These are phyloP conservation scores for Fusarium clavum DNA, from an alignment of 2,329 filamentous ascomycete genomes.

Conservation along the genomic window DNA sequence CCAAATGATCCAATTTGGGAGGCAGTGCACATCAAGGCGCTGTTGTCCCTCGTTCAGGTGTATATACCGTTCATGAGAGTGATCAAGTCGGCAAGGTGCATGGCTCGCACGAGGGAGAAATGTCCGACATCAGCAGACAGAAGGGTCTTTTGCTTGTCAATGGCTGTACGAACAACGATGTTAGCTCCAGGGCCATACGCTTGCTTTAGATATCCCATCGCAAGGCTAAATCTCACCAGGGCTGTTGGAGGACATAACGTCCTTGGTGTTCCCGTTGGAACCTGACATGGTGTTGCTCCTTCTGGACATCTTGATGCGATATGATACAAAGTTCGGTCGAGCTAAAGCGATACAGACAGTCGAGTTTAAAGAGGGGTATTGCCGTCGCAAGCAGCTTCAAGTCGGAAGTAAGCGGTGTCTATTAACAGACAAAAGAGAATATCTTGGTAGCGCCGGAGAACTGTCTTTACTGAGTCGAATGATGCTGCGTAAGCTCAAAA, in stretches of 20 bases:
- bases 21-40: neutral
- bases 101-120: slow-evolving; percentile 74
- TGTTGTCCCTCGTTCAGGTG: neutral
- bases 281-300: slow-evolving; percentile 60
- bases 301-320: slow-evolving; percentile 69
- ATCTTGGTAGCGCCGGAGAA: neutral
- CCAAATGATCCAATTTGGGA: neutral
- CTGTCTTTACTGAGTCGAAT: neutral
- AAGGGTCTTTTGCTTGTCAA: slow-evolving; percentile 81
- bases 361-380: neutral
- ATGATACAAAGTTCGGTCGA: neutral
- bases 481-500: neutral
- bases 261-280: slow-evolving; percentile 48
- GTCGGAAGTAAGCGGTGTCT: slow-evolving; percentile 24
- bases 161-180: slow-evolving; percentile 55
- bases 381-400: slow-evolving; percentile 7
- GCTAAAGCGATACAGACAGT: neutral
- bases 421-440: neutral
- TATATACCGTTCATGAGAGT: slow-evolving; percentile 79
- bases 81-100: slow-evolving; percentile 86
- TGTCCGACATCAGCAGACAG: slow-evolving; percentile 77
- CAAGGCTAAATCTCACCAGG: slow-evolving; percentile 49
- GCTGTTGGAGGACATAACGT: slow-evolving; percentile 45
- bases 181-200: slow-evolving; percentile 7
- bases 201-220: slow-evolving; percentile 1